Conservation (phyloP, 2,329 filamentous ascomycete species). For the Colletotrichum sp. region DNA sequence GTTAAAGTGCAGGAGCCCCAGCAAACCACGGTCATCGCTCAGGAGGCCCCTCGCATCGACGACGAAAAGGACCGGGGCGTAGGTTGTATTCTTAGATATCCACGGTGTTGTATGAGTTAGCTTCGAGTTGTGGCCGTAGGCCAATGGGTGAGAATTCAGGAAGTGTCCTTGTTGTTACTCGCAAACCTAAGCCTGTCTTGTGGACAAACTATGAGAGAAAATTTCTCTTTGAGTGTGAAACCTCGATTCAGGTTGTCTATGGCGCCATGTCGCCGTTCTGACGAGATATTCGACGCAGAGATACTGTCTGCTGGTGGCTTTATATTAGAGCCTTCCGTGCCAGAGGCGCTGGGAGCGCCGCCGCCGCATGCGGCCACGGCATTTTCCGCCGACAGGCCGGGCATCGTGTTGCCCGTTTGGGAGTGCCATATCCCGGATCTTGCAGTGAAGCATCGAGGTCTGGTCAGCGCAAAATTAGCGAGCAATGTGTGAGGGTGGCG, state of each 20-base stretch:
- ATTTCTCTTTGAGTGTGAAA: neutral
- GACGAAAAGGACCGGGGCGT: neutral
- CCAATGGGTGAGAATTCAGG: neutral
- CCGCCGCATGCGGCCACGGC: neutral
- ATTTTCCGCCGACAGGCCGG: neutral
- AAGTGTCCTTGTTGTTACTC: neutral
- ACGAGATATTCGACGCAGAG: neutral
- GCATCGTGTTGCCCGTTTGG: neutral
- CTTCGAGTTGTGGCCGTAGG: neutral
- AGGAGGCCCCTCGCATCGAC: neutral
- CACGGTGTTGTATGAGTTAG: neutral
- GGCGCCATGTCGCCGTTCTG: neutral
- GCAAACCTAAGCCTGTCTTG: neutral
- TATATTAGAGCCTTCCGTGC: neutral
- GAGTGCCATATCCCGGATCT: neutral
- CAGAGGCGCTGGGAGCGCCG: neutral
- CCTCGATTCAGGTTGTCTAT: neutral
- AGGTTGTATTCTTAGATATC: slow-evolving; percentile 16
- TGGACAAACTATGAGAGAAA: neutral
- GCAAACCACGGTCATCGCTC: neutral
- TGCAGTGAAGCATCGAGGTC: neutral
- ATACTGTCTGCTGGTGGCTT: neutral
- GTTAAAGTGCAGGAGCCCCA: slow-evolving; percentile 55
- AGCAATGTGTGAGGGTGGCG: neutral
- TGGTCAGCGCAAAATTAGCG: neutral